A percentile compares a stretch with the other conserved stretches of the same genome.
Conservation (phyloP, 768 basidiomycete species). For the Podaxis rugospora region DNA sequence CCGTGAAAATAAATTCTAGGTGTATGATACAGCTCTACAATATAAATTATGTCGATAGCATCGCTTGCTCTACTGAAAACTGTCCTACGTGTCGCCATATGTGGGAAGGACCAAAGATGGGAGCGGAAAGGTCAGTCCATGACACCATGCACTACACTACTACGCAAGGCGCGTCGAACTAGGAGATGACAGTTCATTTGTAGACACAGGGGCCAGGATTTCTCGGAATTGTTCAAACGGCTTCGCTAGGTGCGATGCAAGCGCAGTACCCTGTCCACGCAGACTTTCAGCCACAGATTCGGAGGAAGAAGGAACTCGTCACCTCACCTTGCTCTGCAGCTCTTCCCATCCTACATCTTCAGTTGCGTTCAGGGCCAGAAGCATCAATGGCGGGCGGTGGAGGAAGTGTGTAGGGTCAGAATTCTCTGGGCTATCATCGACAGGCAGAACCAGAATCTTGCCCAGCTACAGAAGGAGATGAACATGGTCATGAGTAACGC, state of each 20-base stretch:
- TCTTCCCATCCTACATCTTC: constrained; percentile 61
- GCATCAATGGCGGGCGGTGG: constrained; percentile 50
- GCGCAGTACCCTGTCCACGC: constrained; percentile 31
- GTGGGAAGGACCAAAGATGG: not conserved
- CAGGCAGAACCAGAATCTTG: constrained; percentile 62
- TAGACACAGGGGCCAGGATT: constrained; percentile 22
- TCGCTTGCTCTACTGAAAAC: not conserved
- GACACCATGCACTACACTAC: not conserved
- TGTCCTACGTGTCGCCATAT: not conserved
- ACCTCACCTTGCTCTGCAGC: constrained; percentile 53
- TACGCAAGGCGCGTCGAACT: constrained; percentile 15
- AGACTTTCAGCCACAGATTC: constrained; percentile 5
- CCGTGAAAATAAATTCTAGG: not conserved
- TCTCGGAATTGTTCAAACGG: constrained; percentile 40
- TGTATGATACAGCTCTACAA: constrained; percentile 12
- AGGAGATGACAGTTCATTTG: constrained; percentile 17
- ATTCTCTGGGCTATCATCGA: constrained; percentile 35
- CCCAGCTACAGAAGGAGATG: constrained; percentile 47
- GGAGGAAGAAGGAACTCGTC: constrained; percentile 13
- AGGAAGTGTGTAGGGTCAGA: constrained; percentile 20
- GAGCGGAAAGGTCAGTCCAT: not conserved
- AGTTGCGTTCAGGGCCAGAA: constrained; percentile 66
- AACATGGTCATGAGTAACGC: not conserved
- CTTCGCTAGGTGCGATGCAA: constrained; percentile 41
- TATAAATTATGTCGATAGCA: constrained; percentile 7